These are phyloP conservation scores for Linnemannia elongata DNA, from an alignment of 192 early-diverging fungal genomes.

Conservation along the genomic window DNA sequence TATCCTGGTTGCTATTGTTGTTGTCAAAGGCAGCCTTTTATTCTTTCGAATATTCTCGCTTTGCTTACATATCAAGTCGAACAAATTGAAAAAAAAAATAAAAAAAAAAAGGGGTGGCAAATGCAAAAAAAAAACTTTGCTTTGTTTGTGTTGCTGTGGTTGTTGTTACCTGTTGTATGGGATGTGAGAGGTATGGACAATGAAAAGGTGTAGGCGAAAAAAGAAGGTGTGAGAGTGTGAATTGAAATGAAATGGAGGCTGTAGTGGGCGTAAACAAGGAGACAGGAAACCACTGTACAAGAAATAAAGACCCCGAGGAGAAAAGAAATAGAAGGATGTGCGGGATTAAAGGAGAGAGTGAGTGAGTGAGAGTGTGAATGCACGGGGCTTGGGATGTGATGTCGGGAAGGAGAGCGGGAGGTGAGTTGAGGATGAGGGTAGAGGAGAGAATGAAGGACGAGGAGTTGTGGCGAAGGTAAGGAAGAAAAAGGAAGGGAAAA, in stretches of 20 bases:
- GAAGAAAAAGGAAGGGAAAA: neutral
- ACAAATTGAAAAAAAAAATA: too few relatives aligned
- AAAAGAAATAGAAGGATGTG: neutral
- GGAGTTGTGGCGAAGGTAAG: neutral
- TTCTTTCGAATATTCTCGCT: neutral
- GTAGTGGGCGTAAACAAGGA: conserved; percentile 14
- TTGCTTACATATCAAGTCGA: neutral
- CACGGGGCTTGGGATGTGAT: neutral
- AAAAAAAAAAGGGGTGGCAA: neutral
- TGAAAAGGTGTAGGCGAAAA: neutral
- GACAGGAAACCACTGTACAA: too few relatives aligned
- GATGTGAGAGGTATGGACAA: neutral
- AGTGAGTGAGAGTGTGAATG: neutral
- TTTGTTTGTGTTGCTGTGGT: neutral
- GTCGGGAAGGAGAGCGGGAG: neutral
- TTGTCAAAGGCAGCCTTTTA: neutral
- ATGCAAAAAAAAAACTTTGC: neutral
- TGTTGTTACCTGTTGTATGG: neutral
- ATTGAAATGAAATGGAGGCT: neutral
- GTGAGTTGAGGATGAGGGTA: neutral
- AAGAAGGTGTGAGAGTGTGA: neutral
- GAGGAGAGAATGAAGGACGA: neutral
- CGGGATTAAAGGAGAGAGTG: neutral
- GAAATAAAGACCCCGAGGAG: neutral
- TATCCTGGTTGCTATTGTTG: neutral